A percentile compares a stretch with the other conserved stretches of the same genome.
phyloP scores from a whole-genome alignment of 1,284 basidiomycete genomes.

The Stygiomarasmius scandens region DNA sequence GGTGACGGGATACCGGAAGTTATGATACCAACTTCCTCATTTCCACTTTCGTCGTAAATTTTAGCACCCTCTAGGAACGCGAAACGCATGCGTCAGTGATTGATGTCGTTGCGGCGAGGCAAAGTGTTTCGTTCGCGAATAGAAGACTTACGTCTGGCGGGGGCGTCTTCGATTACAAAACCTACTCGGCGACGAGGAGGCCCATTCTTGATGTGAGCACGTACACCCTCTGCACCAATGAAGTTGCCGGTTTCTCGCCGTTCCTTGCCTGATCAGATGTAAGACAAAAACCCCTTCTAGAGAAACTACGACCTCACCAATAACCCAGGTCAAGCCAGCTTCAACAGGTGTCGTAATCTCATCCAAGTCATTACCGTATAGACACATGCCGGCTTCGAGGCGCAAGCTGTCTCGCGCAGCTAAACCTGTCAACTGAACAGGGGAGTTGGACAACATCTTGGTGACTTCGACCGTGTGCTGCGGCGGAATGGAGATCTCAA shows the following conservation, averaged over 20 bases:
- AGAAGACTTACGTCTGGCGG: slow-evolving; percentile 70
- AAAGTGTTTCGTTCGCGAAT: neutral
- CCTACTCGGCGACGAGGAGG: slow-evolving; percentile 84
- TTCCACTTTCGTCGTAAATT: slow-evolving; percentile 62
- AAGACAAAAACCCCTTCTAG: neutral
- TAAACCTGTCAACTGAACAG: slow-evolving; percentile 87
- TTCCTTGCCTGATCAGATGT: slow-evolving; percentile 67
- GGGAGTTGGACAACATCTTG: slow-evolving; percentile 66
- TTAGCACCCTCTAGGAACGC: slow-evolving; percentile 72
- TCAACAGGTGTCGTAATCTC: slow-evolving; percentile 88
- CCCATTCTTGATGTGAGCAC: slow-evolving; percentile 81
- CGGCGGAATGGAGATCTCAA: slow-evolving; percentile 95
- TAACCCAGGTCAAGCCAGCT: slow-evolving; percentile 91
- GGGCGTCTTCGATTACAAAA: slow-evolving; percentile 80
- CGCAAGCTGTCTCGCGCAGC: slow-evolving; percentile 93
- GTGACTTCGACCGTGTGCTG: slow-evolving; percentile 75
- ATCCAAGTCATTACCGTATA: slow-evolving; percentile 94
- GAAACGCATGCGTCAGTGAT: slow-evolving; percentile 7
- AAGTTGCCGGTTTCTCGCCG: slow-evolving; percentile 74
- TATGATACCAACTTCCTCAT: slow-evolving; percentile 68
- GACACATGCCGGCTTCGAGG: slow-evolving; percentile 97
- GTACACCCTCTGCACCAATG: slow-evolving; percentile 82
- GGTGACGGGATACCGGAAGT: slow-evolving; percentile 98
- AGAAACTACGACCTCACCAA: slow-evolving; percentile 53
- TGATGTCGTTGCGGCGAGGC: neutral